Evolutionary conservation across 1,284 basidiomycete genomes (phyloP).

Genomic region (Filobasidium uniguttulatum): DNA sequence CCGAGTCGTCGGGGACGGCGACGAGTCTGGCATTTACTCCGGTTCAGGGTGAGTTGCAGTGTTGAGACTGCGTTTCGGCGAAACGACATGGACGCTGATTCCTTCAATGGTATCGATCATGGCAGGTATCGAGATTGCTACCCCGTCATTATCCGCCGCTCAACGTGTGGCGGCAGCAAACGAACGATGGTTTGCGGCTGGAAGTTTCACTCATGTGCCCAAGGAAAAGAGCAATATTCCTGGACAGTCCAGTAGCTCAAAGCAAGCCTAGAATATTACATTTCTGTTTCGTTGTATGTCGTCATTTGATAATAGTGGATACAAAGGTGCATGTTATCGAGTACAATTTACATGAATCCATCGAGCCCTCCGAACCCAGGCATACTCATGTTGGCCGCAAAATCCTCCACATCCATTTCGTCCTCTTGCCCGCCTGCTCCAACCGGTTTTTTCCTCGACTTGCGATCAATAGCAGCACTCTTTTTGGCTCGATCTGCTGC

Average conservation of each 20-base stretch:
- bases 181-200: constrained; percentile 77
- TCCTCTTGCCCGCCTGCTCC: neutral
- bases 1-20: constrained; percentile 57
- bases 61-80: no score
- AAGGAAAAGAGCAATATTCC: constrained; percentile 30
- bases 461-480: neutral
- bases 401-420: neutral
- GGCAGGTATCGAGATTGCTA: constrained; percentile 72
- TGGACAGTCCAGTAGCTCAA: constrained; percentile 21
- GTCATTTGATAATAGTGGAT: no score
- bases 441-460: neutral
- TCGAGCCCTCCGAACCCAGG: neutral
- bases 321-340: no score
- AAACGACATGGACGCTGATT: no score
- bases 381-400: neutral
- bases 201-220: constrained; percentile 50
- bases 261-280: neutral
- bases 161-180: constrained; percentile 81
- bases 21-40: constrained; percentile 91
- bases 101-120: no score
- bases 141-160: constrained; percentile 52
- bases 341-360: neutral
- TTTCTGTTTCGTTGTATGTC: no score
- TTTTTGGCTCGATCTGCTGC: constrained; percentile 1
- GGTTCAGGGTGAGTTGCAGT: constrained; percentile 67